These are phyloP conservation scores for Thelonectria discophora DNA, from an alignment of 2,329 filamentous ascomycete species.

Conservation along the genomic window DNA sequence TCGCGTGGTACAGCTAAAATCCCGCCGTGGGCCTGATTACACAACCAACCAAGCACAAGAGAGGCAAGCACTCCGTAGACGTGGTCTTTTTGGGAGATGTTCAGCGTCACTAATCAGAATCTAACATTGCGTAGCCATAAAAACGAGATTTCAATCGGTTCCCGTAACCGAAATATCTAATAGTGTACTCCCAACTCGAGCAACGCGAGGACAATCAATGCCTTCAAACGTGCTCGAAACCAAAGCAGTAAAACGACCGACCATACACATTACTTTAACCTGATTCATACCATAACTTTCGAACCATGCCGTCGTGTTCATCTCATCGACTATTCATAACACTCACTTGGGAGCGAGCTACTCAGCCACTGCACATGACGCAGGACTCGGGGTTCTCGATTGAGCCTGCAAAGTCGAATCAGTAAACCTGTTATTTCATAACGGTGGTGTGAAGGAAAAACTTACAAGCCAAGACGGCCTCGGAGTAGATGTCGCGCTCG, in stretches of 20 bases:
- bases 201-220: slow-evolving; percentile 26
- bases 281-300: slow-evolving; percentile 34
- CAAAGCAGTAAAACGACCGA: slow-evolving; percentile 30
- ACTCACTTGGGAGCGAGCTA: slow-evolving; percentile 26
- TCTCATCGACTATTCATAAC: slow-evolving; percentile 46
- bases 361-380: slow-evolving; percentile 95
- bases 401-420: slow-evolving; percentile 68
- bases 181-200: slow-evolving; percentile 35
- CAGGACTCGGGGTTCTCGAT: slow-evolving; percentile 97
- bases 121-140: slow-evolving; percentile 21
- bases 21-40: neutral
- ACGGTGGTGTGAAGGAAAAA: slow-evolving; percentile 30
- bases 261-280: slow-evolving; percentile 38
- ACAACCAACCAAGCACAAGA: neutral
- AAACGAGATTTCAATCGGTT: slow-evolving; percentile 15
- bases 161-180: slow-evolving; percentile 18
- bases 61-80: neutral
- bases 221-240: slow-evolving; percentile 26
- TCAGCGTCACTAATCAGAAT: slow-evolving; percentile 30
- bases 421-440: slow-evolving; percentile 28
- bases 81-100: slow-evolving; percentile 17
- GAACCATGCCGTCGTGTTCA: slow-evolving; percentile 42
- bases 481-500: slow-evolving; percentile 94
- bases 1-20: neutral
- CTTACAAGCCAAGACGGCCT: slow-evolving; percentile 88